phyloP scores from a whole-genome alignment of 1,284 basidiomycete species.

The Pyrrhoderma noxium region DNA sequence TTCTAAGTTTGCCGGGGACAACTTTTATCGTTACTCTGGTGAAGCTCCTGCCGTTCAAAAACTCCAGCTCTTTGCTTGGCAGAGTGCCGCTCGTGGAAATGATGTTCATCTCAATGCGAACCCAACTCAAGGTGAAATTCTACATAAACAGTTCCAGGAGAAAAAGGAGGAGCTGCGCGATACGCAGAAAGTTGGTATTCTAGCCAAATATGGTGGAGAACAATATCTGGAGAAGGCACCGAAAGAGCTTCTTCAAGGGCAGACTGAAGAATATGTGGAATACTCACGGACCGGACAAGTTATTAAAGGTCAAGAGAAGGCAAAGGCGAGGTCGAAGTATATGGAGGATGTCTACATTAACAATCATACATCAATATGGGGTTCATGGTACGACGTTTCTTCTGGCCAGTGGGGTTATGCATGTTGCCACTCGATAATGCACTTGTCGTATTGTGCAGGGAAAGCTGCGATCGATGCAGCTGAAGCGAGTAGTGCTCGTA shows the following conservation, averaged over 20 bases:
- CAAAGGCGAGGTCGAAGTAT: slow-evolving; percentile 84
- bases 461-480: slow-evolving; percentile 79
- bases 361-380: slow-evolving; percentile 94
- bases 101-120: slow-evolving; percentile 95
- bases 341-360: slow-evolving; percentile 91
- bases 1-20: slow-evolving; percentile 91
- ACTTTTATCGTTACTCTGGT: slow-evolving; percentile 86
- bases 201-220: slow-evolving; percentile 90
- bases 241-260: slow-evolving; percentile 84
- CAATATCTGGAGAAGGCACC: slow-evolving; percentile 86
- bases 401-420: slow-evolving; percentile 84
- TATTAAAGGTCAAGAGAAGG: slow-evolving; percentile 86
- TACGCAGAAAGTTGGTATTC: slow-evolving; percentile 77
- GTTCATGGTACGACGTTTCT: slow-evolving; percentile 83
- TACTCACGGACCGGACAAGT: slow-evolving; percentile 91
- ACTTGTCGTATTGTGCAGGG: slow-evolving; percentile 92
- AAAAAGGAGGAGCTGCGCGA: slow-evolving; percentile 92
- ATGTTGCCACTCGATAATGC: slow-evolving; percentile 87
- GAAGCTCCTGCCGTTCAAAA: slow-evolving; percentile 88
- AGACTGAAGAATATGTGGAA: slow-evolving; percentile 97
- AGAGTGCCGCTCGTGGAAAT: slow-evolving; percentile 87
- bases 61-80: slow-evolving; percentile 96
- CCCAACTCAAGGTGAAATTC: slow-evolving; percentile 89
- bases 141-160: slow-evolving; percentile 85
- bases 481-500: slow-evolving; percentile 60